Evolutionary conservation across 1,284 basidiomycete species (phyloP), one percentile per base, ranked within the genome.

Genomic region (Puccinia hordei): DNA sequence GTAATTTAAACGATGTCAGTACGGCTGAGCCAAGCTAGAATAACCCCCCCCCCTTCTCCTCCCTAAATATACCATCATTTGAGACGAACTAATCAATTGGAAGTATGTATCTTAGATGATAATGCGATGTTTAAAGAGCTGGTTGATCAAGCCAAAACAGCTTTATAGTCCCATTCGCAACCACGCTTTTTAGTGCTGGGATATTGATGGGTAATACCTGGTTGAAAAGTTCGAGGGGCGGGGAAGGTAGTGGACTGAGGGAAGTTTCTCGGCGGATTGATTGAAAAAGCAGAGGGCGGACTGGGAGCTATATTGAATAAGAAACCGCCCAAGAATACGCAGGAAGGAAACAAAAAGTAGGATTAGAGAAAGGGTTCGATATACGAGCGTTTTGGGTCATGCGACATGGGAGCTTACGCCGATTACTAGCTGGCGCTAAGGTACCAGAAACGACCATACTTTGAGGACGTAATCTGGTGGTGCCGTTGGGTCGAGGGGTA

Each of bases 201-300:
- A 73, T 80, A 80, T 30, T 80, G 69, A 66, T 80, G 78, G 24
- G 57, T 61, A 5, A 73, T 51, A 13, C 59, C 71, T 10, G 46
- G 55, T n/a, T 55, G 68, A 24, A 80, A 73, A 24, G 41, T 27
- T 41, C 78, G 61, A 65, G 78, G 78, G 59, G 71, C 30, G n/a
- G 78, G 78, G 41, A 80, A 80, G 33, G 53, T 24, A 66, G 27
- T 53, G 2, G 78, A 80, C 30, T 30, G 57, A 17, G 78, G 78
- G 57, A 80, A 80, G 46, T 80, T 73, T 73, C 78, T 65, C 13
- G 69, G 46, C n/a, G 78, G 78, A 44, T 80, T 73, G 46, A 55
- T 41, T 22, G 78, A 80, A 38, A 71, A 80, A 6, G 68, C 53
- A 15, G 46, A 9, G 15, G 78, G 69, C 38, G 78, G 78, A 66